Conservation (phyloP, 768 basidiomycete genomes). For the Tulasnella sp. region DNA sequence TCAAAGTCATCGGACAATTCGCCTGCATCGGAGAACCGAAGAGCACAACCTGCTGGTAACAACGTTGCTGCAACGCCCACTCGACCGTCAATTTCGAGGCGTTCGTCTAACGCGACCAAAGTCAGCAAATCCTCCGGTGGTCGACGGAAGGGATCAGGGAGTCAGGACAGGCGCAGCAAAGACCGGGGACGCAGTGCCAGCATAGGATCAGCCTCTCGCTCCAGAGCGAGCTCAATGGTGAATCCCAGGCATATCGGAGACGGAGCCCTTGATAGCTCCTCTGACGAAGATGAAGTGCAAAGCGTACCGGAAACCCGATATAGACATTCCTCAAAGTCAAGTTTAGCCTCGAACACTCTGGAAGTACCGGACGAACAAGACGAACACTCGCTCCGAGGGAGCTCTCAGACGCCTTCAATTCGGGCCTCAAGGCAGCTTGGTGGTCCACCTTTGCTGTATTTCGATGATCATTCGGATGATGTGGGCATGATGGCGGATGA, state of each 20-base stretch:
- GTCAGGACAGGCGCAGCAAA: not conserved
- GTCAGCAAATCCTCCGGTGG: slow-evolving; percentile 4
- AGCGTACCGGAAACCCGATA: not conserved
- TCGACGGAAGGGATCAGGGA: not conserved
- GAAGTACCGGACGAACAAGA: slow-evolving; percentile 4
- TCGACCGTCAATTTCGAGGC: not conserved
- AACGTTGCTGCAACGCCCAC: not conserved
- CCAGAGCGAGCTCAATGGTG: slow-evolving; percentile 7
- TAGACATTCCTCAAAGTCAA: not conserved
- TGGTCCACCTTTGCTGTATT: not conserved
- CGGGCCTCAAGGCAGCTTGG: not conserved
- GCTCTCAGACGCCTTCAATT: not conserved
- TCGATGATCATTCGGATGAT: slow-evolving; percentile 6
- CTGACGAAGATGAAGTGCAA: not conserved
- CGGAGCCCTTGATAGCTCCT: slow-evolving; percentile 6
- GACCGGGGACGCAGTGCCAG: slow-evolving; percentile 5
- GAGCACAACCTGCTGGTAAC: not conserved
- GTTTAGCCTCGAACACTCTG: not conserved
- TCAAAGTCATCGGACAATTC: slow-evolving; percentile 9
- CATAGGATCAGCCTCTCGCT: not conserved
- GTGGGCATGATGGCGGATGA: slow-evolving; percentile 12
- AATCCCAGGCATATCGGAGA: slow-evolving; percentile 9
- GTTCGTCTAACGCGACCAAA: slow-evolving; percentile 6
- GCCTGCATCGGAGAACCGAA: slow-evolving; percentile 1
- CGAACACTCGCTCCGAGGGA: not conserved